Base-by-base conservation (phyloP, 1,139 yeast genomes). In the Yamadazyma kanchanaburiensis region DNA sequence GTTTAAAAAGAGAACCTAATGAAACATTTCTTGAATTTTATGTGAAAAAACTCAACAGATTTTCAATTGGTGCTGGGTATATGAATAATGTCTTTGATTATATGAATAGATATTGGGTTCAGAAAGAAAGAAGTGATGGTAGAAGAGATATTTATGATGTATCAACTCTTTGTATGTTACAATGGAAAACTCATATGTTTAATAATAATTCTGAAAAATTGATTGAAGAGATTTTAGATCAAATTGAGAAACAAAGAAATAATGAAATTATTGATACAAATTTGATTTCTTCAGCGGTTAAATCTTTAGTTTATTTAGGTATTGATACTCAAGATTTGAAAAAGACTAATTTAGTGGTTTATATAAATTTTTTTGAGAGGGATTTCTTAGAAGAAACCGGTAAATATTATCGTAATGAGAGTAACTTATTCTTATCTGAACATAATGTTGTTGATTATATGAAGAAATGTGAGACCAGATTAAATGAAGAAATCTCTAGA, bases 61-160 rank as follows among this genome's bases (percentile, higher is more conserved):
- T 76, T 53, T 80, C 94, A 21, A 77, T 86, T 35, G 98, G 98
- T 22, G 95, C 97, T 1, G 84, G 89, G 12, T 85, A 87, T 55
- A 64, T 94, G 58, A 88, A 88, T 57, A 94, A 94, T 55, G 94
- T 94, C 17, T 87, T 91, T 53, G 95, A 89, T 53, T 94, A 94
- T 57, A 80, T 94, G 75, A 94, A 94, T 57, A 75, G 97, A 42
- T 91, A 91, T 59, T 94, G 98, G 98, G 96, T 94, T 28, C 87
- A 84, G 49, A 88, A 94, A 53, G 97, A 91, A 57, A 74, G 97
- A 49, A 85, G 89, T 25, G 97, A 91, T 53, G 97, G 97, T n/a
- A 77, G 87, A 48, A 74, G 89, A 42, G 88, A 87, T 48, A 79
- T 91, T 28, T 87, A 80, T 55, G 98, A 94, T 56, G 94, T 94